phyloP scores from a whole-genome alignment of 805 yeast genomes.

The Ogataea saltuana region DNA sequence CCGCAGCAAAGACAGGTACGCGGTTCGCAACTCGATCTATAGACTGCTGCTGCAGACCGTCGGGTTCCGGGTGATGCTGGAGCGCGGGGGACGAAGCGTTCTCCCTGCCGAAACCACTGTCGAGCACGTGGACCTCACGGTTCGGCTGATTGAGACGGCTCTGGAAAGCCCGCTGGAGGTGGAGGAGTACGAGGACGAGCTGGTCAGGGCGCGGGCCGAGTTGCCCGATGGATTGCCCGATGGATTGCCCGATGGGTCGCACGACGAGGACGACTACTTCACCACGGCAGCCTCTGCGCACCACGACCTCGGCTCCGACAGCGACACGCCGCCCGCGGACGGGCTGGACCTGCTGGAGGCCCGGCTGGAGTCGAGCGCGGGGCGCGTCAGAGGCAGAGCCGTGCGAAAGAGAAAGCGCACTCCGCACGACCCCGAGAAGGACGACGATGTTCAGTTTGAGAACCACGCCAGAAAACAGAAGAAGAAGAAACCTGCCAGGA shows the following conservation, averaged over 20 bases:
- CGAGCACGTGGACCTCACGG: constrained; percentile 14
- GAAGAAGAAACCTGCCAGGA: constrained; percentile 10
- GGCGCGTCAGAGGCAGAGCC: constrained; percentile 29
- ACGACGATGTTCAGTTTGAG: constrained; percentile 14
- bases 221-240: constrained; percentile 1
- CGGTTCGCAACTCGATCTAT: constrained; percentile 17
- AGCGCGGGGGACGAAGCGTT: constrained; percentile 2
- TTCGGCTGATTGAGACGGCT: constrained; percentile 26
- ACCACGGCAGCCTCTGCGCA: too few species aligned
- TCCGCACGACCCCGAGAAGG: constrained; percentile 20
- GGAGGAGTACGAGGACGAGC: constrained; percentile 24
- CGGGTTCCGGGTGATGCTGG: constrained; percentile 18
- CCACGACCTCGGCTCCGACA: constrained; percentile 40
- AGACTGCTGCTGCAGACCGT: constrained; percentile 27
- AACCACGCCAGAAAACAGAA: constrained; percentile 14
- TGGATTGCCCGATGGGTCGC: background rate
- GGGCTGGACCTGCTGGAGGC: constrained; percentile 43
- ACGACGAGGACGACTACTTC: background rate
- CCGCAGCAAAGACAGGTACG: constrained; percentile 12
- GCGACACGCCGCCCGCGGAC: constrained; percentile 30
- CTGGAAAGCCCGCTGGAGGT: constrained; percentile 2
- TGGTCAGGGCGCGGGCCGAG: constrained; percentile 7
- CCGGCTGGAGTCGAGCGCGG: constrained; percentile 21
- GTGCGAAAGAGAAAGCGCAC: constrained; percentile 19
- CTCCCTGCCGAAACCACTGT: constrained; percentile 10